Evolutionary conservation across 2,329 filamentous ascomycete species (phyloP), one percentile per base, ranked within the genome.

Genomic region (Calonectria hongkongensis): DNA sequence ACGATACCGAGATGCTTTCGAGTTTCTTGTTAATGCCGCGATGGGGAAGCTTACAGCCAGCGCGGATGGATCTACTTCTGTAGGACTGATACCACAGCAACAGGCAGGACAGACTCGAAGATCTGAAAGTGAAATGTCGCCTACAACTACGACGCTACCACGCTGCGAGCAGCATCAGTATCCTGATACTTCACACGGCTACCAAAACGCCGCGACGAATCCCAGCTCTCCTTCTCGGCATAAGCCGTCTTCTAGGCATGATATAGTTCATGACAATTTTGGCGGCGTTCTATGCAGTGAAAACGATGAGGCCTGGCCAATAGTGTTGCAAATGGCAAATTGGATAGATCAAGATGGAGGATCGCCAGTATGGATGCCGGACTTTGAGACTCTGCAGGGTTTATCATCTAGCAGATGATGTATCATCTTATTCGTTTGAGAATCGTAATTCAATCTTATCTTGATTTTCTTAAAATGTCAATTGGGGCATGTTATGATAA

Each of bases 301-400:
- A 4, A 47, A 63, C 18, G 47, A 30, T 25, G 58, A 63, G 5
- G 58, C 58, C 9, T 63, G 58, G 58, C 58, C 39, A 12, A 63
- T 63, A 16, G 58, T 63, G 9, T 4, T 63, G 8, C 39, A 63
- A 33, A 63, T 63, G 58, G 58, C 58, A 33, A 63, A 63, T 43
- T 63, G 58, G 58, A 63, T 63, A 47, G 58, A 63, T 16, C 58
- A 63, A 13, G 58, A 43, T 18, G 27, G 41, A 18, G 58, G 58
- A 13, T 45, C 58, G 18, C 58, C 58, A 16, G 41, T 63, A 8
- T 47, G 58, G 58, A 63, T 63, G 58, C 58, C 58, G 2, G 58
- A 63, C 18, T 63, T 63, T 63, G 58, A 63, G 16, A 63, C 58
- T n/a, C 25, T 63, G 16, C 58, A 63, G 18, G 41, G 58, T 2